Base-by-base conservation (phyloP, 768 basidiomycete genomes). In the Pisolithus microcarpus region DNA sequence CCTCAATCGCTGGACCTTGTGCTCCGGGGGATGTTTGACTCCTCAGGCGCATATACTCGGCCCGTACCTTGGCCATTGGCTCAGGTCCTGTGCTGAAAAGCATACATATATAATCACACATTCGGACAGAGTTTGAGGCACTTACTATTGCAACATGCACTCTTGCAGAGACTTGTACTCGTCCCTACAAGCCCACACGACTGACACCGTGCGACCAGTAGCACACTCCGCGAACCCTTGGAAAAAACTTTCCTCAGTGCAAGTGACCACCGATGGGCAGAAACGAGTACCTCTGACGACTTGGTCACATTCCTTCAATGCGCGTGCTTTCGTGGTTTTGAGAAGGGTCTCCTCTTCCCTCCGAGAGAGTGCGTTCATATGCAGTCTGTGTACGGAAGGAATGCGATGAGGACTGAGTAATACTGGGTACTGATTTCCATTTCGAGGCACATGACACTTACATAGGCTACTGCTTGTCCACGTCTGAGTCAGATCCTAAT, bases 201-300 rank as follows among this genome's bases (percentile, higher is more conserved):
- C 84, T 5, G 91, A 89, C 47, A 94, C 67, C 3, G 85, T 87
- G 7, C 91, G 80, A 7, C 89, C 89, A 49, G 77, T 72, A 2
- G 87, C 84, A 63, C 91, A 94, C n/a, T 81, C 75, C 15, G 91
- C 91, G 62, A 92, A 94, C 48, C 80, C 91, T 94, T 34, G 13
- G 34, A 23, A 23, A 23, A 34, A 63, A 28, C 30, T 13, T 19
- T 24, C 23, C 43, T 58, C n/a, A 45, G 38, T 19, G 44, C 18
- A 23, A 18, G 24, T 15, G 2, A 16, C 34, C 21, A 28, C 36
- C 15, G 13, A 24, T 44, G 3, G n/a, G 21, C 11, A 16, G 16
- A 9, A 18, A 19, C 24, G 46, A 21, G 37, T 48, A 57, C 91
- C 85, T 80, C 82, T 85, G 4, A 92, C 86, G 6, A 89, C 54